phyloP scores from a whole-genome alignment of 2,329 filamentous ascomycete genomes.

The Orbilia blumenaviensis region DNA sequence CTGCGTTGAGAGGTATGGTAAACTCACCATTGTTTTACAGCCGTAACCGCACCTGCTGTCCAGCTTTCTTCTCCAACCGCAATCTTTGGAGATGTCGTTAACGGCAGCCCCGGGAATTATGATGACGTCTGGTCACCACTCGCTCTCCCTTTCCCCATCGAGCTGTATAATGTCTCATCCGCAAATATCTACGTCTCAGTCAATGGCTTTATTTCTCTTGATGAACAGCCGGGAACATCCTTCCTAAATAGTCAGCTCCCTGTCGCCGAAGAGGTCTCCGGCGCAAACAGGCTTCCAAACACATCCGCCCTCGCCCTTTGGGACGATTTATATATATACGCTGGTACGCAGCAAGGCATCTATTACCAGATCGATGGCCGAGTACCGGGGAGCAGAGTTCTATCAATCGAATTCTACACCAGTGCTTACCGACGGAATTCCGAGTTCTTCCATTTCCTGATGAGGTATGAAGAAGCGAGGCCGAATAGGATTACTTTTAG shows the following conservation, averaged over 20 bases:
- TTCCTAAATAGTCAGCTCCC: constrained; percentile 47
- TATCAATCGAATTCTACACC: constrained; percentile 49
- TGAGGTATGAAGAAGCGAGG: constrained; percentile 44
- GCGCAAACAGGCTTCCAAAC: constrained; percentile 33
- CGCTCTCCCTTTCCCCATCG: constrained; percentile 34
- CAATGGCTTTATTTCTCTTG: constrained; percentile 49
- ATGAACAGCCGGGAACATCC: constrained; percentile 32
- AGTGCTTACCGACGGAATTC: constrained; percentile 29
- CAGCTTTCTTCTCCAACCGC: constrained; percentile 42
- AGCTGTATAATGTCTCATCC: constrained; percentile 33
- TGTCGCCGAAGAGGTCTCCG: constrained; percentile 4
- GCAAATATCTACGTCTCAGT: constrained; percentile 31
- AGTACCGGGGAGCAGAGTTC: not conserved
- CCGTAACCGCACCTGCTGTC: constrained; percentile 36
- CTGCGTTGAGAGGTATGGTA: too few relatives aligned
- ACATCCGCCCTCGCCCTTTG: constrained; percentile 32
- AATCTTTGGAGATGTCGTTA: constrained; percentile 28
- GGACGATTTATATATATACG: constrained; percentile 52
- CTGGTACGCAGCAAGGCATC: constrained; percentile 42
- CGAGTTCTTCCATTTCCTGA: constrained; percentile 48
- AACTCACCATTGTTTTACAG: not conserved
- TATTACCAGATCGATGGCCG: constrained; percentile 42
- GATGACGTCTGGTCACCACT: constrained; percentile 34
- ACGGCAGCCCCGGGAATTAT: constrained; percentile 29
- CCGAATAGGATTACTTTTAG: constrained; percentile 29